Percentiles rank a stretch among this genome's conserved stretches.
Conservation (phyloP, 2,329 filamentous ascomycete species). For the Blastomyces gilchristii region DNA sequence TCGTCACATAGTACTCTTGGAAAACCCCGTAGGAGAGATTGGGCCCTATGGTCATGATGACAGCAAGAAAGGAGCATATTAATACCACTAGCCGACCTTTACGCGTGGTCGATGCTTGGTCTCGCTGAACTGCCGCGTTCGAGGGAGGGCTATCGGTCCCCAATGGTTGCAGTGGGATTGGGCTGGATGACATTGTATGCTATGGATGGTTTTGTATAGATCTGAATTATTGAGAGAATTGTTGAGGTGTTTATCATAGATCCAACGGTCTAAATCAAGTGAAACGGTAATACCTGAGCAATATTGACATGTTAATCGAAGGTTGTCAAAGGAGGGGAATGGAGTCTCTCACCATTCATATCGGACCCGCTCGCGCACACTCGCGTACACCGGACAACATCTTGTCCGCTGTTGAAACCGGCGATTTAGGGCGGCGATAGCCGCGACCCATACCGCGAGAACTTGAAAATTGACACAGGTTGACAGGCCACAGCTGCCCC, state of each 20-base stretch:
- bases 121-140: conserved; percentile 14
- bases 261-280: background rate
- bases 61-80: conserved; percentile 36
- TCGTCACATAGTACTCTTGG: conserved; percentile 38
- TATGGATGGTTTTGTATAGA: background rate
- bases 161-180: background rate
- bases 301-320: background rate
- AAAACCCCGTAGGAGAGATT: conserved; percentile 44
- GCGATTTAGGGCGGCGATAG: background rate
- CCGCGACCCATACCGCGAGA: background rate
- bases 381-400: no score
- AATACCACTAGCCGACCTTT: conserved; percentile 37
- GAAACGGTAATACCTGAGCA: background rate
- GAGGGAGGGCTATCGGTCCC: conserved; percentile 1
- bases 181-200: background rate
- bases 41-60: conserved; percentile 41
- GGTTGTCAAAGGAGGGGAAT: background rate
- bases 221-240: no score
- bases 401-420: background rate
- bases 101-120: conserved; percentile 29
- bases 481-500: background rate
- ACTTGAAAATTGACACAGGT: background rate
- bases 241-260: background rate
- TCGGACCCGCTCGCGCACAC: no score
- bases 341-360: background rate